Evolutionary conservation across 495 filamentous ascomycete genomes (phyloP), one percentile per base, ranked within the genome.

Genomic region (Thermothielavioides terrestris): DNA sequence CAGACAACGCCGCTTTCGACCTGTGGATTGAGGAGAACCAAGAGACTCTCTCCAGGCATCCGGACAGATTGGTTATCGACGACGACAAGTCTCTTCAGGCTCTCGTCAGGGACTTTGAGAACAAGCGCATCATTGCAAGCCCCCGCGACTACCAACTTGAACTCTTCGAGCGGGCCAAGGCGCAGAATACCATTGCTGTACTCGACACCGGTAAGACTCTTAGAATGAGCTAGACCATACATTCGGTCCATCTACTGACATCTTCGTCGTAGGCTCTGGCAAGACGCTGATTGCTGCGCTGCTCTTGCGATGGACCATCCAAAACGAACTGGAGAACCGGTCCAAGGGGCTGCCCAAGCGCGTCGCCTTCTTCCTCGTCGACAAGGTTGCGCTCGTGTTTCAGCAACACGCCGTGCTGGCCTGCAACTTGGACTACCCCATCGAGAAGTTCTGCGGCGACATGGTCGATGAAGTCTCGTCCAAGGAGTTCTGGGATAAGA

Each of bases 231-330:
- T n/a, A n/a, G n/a, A n/a, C n/a, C n/a, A n/a, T n/a, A n/a, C n/a
- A n/a, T n/a, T n/a, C n/a, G n/a, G n/a, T n/a, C n/a, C n/a, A n/a
- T n/a, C n/a, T n/a, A n/a, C 17, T 42, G 25, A 45, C 34, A 46
- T 26, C 10, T 1, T 17, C 27, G n/a, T n/a, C 3, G 4, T 46
- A 88, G 86, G 92, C 31, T 89, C 94, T n/a, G 92, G 92, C 14
- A 98, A 98, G 63, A 98, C 92, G 0, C 72, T 96, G 21, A 96
- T 98, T 57, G 92, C 94, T 0, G 91, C 89, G 14, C 72, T 97
- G 25, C 77, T 98, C 6, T 71, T 98, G 15, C 82, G 83, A 38
- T 78, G 92, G 55, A 79, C 82, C 18, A 71, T 97, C 15, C 78
- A 89, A 22, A 72, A 83, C 47, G 92, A 97, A 65, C 69, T 95